These are phyloP conservation scores for Rhizopogon parksii DNA, from an alignment of 1,284 basidiomycete species.

Conservation along the genomic window DNA sequence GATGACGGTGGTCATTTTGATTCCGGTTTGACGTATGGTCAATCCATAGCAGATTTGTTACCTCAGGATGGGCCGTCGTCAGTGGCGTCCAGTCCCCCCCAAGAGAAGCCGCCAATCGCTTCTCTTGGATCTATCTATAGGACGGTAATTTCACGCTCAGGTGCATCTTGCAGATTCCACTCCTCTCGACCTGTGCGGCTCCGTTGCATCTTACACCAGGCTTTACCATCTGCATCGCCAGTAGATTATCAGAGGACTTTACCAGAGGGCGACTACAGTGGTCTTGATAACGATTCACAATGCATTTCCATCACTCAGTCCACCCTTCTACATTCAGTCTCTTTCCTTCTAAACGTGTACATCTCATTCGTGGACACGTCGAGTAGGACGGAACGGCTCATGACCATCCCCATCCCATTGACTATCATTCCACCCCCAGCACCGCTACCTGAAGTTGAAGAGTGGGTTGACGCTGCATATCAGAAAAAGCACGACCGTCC, in stretches of 20 bases:
- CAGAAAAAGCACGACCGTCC: conserved; percentile 80
- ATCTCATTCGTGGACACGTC: conserved; percentile 66
- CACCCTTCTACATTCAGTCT: conserved; percentile 64
- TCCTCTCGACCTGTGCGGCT: conserved; percentile 58
- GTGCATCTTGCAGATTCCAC: conserved; percentile 75
- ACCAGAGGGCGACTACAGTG: conserved; percentile 36
- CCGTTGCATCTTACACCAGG: conserved; percentile 64
- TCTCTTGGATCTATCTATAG: conserved; percentile 39
- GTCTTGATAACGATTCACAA: conserved; percentile 50
- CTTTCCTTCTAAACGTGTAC: conserved; percentile 59
- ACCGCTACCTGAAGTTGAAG: conserved; percentile 66
- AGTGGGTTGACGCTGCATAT: conserved; percentile 63
- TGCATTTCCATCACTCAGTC: conserved; percentile 69
- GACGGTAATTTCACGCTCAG: conserved; percentile 61
- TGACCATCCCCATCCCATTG: conserved; percentile 57
- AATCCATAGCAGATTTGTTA: neutral
- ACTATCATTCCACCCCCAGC: conserved; percentile 65
- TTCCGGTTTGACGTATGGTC: neutral
- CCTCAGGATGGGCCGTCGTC: conserved; percentile 25
- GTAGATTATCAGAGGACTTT: conserved; percentile 37
- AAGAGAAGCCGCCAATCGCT: conserved; percentile 31
- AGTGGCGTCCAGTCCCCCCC: conserved; percentile 12
- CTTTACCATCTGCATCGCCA: conserved; percentile 46
- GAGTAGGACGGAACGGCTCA: conserved; percentile 56
- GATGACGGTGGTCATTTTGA: conserved; percentile 9